Conservation (phyloP, 2,329 filamentous ascomycete species). For the Fusarium oxysporum region DNA sequence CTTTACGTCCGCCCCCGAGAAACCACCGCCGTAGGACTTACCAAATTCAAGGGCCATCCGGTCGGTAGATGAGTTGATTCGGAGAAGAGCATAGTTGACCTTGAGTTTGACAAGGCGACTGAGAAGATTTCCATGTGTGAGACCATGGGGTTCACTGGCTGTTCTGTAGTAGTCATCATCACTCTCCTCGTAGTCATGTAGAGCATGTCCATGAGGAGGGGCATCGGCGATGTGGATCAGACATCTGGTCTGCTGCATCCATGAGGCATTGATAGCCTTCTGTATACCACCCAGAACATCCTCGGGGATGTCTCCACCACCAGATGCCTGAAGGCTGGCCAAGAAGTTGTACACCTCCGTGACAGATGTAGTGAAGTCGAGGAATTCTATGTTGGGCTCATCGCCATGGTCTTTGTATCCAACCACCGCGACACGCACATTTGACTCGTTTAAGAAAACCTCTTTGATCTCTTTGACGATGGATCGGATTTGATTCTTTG, state of each 20-base stretch:
- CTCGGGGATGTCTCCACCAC: conserved; percentile 51
- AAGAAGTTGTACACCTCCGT: conserved; percentile 1
- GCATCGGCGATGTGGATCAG: conserved; percentile 33
- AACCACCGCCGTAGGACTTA: not conserved
- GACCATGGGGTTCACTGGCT: not conserved
- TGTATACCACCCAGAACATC: conserved; percentile 52
- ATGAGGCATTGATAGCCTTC: conserved; percentile 47
- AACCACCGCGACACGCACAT: conserved; percentile 52
- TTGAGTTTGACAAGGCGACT: not conserved
- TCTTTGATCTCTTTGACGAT: conserved; percentile 48
- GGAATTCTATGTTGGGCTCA: conserved; percentile 12
- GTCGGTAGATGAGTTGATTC: conserved; percentile 4
- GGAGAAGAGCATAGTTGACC: conserved; percentile 24
- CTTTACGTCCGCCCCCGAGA: not conserved
- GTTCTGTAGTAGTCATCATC: conserved; percentile 9
- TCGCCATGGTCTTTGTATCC: conserved; percentile 52
- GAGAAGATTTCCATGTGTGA: not conserved
- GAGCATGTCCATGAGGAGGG: conserved; percentile 18
- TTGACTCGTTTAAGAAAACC: conserved; percentile 50
- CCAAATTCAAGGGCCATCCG: not conserved
- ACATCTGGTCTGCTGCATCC: conserved; percentile 50
- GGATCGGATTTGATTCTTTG: conserved; percentile 45
- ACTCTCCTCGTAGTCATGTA: not conserved
- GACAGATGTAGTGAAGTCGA: conserved; percentile 20
- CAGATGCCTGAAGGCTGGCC: conserved; percentile 11